A percentile compares a stretch with the other conserved stretches of the same genome.
Conservation (phyloP, 2,329 filamentous ascomycete genomes). For the Calonectria hongkongensis region DNA sequence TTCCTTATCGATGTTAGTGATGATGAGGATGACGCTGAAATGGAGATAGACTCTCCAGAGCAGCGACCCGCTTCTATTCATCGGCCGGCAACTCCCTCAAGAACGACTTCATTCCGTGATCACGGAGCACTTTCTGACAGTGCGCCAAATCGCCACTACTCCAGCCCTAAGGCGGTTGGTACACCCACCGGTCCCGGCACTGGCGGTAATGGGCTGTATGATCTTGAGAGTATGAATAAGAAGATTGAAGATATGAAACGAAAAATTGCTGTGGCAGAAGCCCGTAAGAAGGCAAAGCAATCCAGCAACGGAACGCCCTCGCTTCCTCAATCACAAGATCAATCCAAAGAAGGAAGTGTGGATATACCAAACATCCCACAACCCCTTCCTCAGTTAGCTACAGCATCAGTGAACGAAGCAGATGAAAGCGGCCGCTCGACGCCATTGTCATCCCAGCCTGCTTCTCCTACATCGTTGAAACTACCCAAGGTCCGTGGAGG, state of each 20-base stretch:
- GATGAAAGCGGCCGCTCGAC: conserved; percentile 34
- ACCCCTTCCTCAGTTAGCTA: conserved; percentile 17
- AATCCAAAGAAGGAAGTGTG: conserved; percentile 53
- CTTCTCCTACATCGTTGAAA: conserved; percentile 31
- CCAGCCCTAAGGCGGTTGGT: conserved; percentile 62
- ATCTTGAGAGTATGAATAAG: conserved; percentile 71
- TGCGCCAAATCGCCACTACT: conserved; percentile 61
- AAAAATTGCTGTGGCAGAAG: conserved; percentile 75
- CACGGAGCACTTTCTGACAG: conserved; percentile 67
- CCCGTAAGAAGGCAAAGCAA: conserved; percentile 68
- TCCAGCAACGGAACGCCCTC: conserved; percentile 58
- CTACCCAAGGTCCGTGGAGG: conserved; percentile 45
- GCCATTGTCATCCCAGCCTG: conserved; percentile 31
- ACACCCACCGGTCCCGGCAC: conserved; percentile 62
- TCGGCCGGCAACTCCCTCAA: conserved; percentile 56
- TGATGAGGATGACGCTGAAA: conserved; percentile 78
- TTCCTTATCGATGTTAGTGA: conserved; percentile 93
- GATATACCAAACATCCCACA: conserved; percentile 40
- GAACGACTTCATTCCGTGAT: conserved; percentile 64
- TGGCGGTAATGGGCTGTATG: conserved; percentile 60
- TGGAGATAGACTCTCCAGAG: conserved; percentile 77
- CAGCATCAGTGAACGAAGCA: conserved; percentile 3
- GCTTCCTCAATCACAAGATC: conserved; percentile 50
- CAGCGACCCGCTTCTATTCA: conserved; percentile 63
- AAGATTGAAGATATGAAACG: conserved; percentile 77